Conservation (phyloP, 148 eudicot species). For the Chenopodium quinoa region DNA sequence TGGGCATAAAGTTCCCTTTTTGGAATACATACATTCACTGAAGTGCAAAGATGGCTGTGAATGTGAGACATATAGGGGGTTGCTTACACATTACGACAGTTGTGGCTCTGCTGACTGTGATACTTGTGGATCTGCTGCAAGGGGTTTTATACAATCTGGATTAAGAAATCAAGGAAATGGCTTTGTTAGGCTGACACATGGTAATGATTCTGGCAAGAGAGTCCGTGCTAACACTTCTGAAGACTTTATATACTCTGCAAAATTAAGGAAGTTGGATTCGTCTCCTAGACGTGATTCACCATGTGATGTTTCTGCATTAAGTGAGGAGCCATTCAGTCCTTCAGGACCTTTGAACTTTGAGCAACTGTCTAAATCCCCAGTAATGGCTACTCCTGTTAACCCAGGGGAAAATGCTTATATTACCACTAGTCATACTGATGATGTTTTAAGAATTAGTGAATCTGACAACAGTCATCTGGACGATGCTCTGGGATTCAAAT, state of each 20-base stretch:
- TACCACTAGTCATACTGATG: constrained; percentile 7
- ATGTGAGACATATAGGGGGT: constrained; percentile 34
- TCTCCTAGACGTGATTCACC: constrained; percentile 25
- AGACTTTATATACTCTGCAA: constrained; percentile 30
- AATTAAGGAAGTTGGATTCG: constrained; percentile 39
- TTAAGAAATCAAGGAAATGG: constrained; percentile 16
- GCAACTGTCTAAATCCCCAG: constrained; percentile 25
- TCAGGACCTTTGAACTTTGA: constrained; percentile 24
- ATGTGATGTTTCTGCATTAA: constrained; percentile 15
- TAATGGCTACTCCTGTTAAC: constrained; percentile 19
- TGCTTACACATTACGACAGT: constrained; percentile 46
- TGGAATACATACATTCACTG: constrained; percentile 43
- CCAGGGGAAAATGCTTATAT: constrained; percentile 24
- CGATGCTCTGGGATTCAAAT: constrained; percentile 11
- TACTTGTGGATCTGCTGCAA: constrained; percentile 43
- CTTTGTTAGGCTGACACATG: background rate
- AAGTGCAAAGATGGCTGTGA: constrained; percentile 41
- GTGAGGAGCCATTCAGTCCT: constrained; percentile 29
- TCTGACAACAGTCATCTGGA: constrained; percentile 24
- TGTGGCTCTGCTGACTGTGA: constrained; percentile 44
- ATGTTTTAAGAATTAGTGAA: constrained; percentile 17
- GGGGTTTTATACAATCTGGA: constrained; percentile 15
- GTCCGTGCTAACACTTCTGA: constrained; percentile 11
- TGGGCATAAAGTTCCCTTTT: constrained; percentile 34
- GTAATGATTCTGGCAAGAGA: constrained; percentile 8